Conservation (phyloP, 2,329 filamentous ascomycete genomes). For the Calonectria hongkongensis region DNA sequence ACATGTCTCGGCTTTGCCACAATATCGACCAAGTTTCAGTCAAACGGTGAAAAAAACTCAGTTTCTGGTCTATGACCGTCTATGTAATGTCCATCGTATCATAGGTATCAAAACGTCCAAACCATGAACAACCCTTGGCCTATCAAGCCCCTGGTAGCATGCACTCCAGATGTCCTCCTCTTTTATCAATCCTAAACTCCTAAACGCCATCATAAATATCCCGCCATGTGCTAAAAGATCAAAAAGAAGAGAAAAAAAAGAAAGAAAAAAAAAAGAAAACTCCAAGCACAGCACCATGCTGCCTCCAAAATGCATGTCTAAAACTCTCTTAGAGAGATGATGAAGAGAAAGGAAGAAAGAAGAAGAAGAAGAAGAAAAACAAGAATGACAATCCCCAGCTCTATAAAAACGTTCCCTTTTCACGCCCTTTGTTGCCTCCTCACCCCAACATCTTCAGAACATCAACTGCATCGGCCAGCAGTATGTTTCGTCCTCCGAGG, state of each 20-base stretch:
- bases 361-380: conserved; percentile 2
- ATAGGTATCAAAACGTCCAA: conserved; percentile 30
- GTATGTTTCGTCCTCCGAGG: conserved; percentile 67
- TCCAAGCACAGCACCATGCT: conserved; percentile 20
- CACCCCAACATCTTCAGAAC: conserved; percentile 72
- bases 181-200: conserved; percentile 41
- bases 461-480: conserved; percentile 72
- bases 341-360: not conserved
- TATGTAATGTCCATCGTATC: conserved; percentile 18
- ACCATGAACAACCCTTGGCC: not conserved
- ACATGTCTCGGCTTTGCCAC: conserved; percentile 25
- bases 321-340: not conserved
- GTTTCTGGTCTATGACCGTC: conserved; percentile 21
- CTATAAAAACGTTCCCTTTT: conserved; percentile 28
- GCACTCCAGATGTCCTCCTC: conserved; percentile 14
- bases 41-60: not conserved
- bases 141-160: conserved; percentile 5
- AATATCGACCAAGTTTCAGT: not conserved
- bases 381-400: conserved; percentile 8
- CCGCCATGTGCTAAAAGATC: conserved; percentile 17
- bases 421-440: conserved; percentile 60
- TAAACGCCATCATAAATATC: conserved; percentile 37
- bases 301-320: conserved; percentile 7
- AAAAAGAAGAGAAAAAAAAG: not conserved
- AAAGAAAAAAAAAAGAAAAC: not conserved